Evolutionary conservation across 2,329 filamentous ascomycete genomes (phyloP).

Genomic region (Fusarium foetens): DNA sequence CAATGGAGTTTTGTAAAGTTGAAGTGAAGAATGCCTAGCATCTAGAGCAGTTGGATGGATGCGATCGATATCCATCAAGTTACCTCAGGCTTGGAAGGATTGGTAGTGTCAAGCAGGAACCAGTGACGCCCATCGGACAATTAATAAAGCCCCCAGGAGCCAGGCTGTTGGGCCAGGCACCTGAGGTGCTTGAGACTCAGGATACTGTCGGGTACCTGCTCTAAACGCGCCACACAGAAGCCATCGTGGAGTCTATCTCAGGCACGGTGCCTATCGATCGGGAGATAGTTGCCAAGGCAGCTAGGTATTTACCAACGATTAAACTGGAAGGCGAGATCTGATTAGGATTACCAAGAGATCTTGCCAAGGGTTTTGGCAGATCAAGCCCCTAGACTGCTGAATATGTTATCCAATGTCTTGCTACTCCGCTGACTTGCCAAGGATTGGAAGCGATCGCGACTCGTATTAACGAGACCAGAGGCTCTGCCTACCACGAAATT

Average conservation of each 20-base stretch:
- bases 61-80: not conserved
- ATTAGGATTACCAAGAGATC: not conserved
- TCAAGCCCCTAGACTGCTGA: not conserved
- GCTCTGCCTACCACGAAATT: not conserved
- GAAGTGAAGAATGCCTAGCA: not conserved
- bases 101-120: not conserved
- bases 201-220: not conserved
- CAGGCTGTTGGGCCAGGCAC: conserved; percentile 18
- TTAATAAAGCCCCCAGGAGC: conserved; percentile 1
- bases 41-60: not conserved
- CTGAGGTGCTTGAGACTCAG: not conserved
- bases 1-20: not conserved
- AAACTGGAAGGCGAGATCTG: not conserved
- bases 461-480: not conserved
- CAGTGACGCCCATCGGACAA: not conserved
- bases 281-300: not conserved
- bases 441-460: not conserved
- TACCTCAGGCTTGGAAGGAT: not conserved
- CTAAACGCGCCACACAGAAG: conserved; percentile 21
- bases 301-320: not conserved
- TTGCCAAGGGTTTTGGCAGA: not conserved
- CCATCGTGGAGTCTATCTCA: conserved; percentile 5
- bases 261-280: not conserved
- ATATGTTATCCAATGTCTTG: not conserved
- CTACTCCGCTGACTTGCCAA: not conserved